Conservation (phyloP, 495 filamentous ascomycete species). For the Lichenothelia convexa region DNA sequence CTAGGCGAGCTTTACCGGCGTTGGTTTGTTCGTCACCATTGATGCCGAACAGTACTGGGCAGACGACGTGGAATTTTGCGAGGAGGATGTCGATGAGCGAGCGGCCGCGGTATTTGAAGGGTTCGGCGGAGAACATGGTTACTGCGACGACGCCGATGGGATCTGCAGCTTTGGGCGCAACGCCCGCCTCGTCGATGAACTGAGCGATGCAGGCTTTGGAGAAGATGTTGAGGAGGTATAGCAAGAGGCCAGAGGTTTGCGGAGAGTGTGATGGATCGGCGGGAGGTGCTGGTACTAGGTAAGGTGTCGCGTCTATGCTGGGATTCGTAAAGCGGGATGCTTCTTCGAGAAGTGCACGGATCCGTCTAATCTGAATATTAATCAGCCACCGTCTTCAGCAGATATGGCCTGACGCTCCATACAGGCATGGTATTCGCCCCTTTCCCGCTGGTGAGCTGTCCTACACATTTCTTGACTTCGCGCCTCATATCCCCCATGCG, state of each 20-base stretch:
- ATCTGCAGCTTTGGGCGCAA: constrained; percentile 53
- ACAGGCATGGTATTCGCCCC: constrained; percentile 40
- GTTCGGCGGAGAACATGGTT: constrained; percentile 49
- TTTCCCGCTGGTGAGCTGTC: constrained; percentile 49
- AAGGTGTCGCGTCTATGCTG: constrained; percentile 46
- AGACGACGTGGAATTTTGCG: constrained; percentile 65
- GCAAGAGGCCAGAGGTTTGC: constrained; percentile 35
- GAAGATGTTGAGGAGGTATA: constrained; percentile 73
- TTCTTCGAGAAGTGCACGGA: constrained; percentile 29
- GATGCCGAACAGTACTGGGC: constrained; percentile 77
- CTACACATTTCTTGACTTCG: constrained; percentile 48
- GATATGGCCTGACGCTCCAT: not conserved
- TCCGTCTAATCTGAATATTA: constrained; percentile 11
- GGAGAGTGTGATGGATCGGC: constrained; percentile 34
- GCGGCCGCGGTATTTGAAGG: constrained; percentile 48
- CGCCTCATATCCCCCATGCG: constrained; percentile 60
- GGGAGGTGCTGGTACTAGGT: constrained; percentile 25
- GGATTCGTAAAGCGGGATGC: constrained; percentile 31
- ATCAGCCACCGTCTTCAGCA: too few relatives aligned
- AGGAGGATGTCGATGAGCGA: constrained; percentile 72
- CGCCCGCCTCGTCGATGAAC: constrained; percentile 54
- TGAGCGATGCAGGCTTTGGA: constrained; percentile 60
- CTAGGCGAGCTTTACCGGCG: constrained; percentile 46
- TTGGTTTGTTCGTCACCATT: constrained; percentile 57
- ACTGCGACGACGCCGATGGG: constrained; percentile 62